Evolutionary conservation across 2,329 filamentous ascomycete species (phyloP), one percentile per base, ranked within the genome.

Genomic region (Chaetothyriales sp.): DNA sequence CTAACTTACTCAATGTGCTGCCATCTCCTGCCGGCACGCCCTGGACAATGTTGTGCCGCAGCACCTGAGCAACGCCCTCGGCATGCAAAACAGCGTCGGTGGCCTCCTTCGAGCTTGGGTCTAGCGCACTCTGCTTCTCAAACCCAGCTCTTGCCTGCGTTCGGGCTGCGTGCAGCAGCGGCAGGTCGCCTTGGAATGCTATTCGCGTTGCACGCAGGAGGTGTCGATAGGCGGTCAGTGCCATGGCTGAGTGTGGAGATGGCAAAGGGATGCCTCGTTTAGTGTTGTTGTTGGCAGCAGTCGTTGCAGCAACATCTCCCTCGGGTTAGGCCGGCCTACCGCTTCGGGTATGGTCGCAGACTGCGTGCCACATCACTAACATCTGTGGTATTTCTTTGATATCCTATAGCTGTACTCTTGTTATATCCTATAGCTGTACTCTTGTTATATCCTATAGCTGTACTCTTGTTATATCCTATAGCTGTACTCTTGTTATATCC

Each of bases 21-120:
- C 66, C 46, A 18, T 29, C 46, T 52, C 73, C 73, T 52, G 68
- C 64, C 53, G 71, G 70, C 59, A 77, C 71, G 5, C 90, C 92
- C 67, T 98, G 92, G 2, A 98, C 89, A 2, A 98, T 74, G 62
- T 97, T 97, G 65, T 86, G 75, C 59, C 80, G 74, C 55, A 98
- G 65, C 52, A 97, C 83, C 57, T 77, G 76, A 2, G 90, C 86
- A 2, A 97, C 82, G 43, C 92, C 86, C 55, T 89, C 74, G 7
- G 89, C 92, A 63, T 94, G 82, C 58, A 82, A 72, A 55, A 98
- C 80, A 8, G 82, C 81, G 52, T 80, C 76, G 13, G 73, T 69
- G 0, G 79, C 73, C 53, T 81, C 78, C 10, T 81, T 72, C 52
- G 80, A 78, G 10, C 74, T 70, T 0, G 78, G 67, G 4, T 77